Conservation (phyloP, 2,329 filamentous ascomycete species). For the Penicillium sp. region DNA sequence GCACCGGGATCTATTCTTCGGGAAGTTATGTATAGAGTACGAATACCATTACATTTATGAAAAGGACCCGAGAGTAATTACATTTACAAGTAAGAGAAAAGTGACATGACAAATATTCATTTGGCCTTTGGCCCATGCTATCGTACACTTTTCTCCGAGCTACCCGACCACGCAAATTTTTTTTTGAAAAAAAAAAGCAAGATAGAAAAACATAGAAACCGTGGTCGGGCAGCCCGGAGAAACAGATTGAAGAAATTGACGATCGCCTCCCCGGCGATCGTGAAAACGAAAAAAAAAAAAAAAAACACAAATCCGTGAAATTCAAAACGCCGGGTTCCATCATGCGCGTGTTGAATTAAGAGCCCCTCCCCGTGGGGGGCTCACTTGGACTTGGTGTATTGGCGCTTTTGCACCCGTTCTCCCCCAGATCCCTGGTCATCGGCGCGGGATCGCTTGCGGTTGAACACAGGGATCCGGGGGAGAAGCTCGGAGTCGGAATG, state of each 20-base stretch:
- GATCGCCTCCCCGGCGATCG: background rate
- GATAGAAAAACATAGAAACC: constrained; percentile 5
- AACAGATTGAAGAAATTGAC: constrained; percentile 1
- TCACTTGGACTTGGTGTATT: constrained; percentile 13
- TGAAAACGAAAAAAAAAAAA: background rate
- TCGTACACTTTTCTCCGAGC: constrained; percentile 19
- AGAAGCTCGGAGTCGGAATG: constrained; percentile 1
- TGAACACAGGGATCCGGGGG: constrained; percentile 4
- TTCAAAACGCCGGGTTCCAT: constrained; percentile 10
- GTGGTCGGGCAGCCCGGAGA: constrained; percentile 6
- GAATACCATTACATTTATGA: constrained; percentile 13
- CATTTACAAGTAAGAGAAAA: background rate
- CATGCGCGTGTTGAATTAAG: constrained; percentile 3
- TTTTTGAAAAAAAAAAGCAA: constrained; percentile 8
- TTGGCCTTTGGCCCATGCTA: constrained; percentile 19
- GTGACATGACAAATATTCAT: constrained; percentile 8
- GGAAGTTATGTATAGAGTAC: constrained; percentile 23
- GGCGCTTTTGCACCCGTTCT: constrained; percentile 16
- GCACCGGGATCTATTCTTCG: constrained; percentile 7
- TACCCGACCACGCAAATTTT: constrained; percentile 14
- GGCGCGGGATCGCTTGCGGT: constrained; percentile 14
- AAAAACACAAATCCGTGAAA: background rate
- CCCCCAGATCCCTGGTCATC: constrained; percentile 8
- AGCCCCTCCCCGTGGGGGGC: background rate
- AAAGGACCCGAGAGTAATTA: background rate